Percentiles rank a stretch among this genome's conserved stretches.
Evolutionary conservation across 2,329 filamentous ascomycete species (phyloP).

Genomic region (Botrytis tulipae): DNA sequence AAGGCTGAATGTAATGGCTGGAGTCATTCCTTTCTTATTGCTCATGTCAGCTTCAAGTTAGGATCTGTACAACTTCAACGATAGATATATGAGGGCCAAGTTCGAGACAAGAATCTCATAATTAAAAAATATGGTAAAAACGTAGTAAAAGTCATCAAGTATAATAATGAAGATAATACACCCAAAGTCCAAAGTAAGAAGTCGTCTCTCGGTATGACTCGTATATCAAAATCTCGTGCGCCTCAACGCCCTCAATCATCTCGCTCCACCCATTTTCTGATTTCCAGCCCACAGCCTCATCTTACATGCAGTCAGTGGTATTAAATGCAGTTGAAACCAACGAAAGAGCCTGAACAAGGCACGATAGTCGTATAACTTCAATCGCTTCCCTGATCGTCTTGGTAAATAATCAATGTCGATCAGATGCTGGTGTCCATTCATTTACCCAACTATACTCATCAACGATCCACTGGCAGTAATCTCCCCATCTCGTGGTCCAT

Average conservation of each 20-base stretch:
- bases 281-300: not conserved
- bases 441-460: slow-evolving; percentile 38
- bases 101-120: not conserved
- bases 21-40: not conserved
- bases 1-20: not conserved
- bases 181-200: not conserved
- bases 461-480: slow-evolving; percentile 55
- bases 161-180: slow-evolving; percentile 1
- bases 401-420: slow-evolving; percentile 24
- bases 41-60: not conserved
- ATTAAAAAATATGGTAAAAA: not conserved
- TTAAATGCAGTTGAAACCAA: not conserved
- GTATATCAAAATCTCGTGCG: not conserved
- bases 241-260: slow-evolving; percentile 1
- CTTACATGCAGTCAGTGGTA: not conserved
- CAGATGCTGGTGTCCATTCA: slow-evolving; percentile 3
- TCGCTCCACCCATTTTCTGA: slow-evolving; percentile 1
- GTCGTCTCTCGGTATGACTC: not conserved
- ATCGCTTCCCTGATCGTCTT: no score
- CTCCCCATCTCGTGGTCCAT: slow-evolving; percentile 57
- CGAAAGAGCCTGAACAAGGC: not conserved
- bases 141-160: not conserved
- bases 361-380: not conserved
- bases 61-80: not conserved
- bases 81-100: not conserved